Evolutionary conservation across 805 yeast species (phyloP), one percentile per base, ranked within the genome.

Genomic region (Tetrapisispora fleetii): DNA sequence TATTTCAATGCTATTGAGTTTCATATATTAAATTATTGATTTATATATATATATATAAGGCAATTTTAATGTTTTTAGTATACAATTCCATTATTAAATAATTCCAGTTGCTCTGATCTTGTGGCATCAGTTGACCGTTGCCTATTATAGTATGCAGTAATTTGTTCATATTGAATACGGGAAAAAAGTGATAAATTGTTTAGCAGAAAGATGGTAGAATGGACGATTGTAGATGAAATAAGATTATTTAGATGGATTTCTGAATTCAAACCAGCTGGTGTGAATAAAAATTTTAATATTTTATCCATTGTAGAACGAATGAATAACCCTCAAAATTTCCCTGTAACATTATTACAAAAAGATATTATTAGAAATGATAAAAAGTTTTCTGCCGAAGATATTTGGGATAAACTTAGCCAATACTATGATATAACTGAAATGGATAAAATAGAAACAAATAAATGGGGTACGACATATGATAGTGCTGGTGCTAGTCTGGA

Each of bases 191-290:
- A 27, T 13, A 4, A 21, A 6, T 38, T 5, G 5, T 10, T 27
- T 24, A n/a, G 40, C 8, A 3, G 8, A 24, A 42, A 33, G 33
- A 38, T 45, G 47, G 53, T 55, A 16, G 60, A 62, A 47, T 85
- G 93, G 91, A 67, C 71, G 16, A 58, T 72, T 2, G 80, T 77
- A 40, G 83, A 81, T 50, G 90, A 85, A 58, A 77, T 79, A 33
- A 70, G 72, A 51, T 71, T 85, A 24, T 76, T 83, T 55, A 68
- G 77, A 48, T 76, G 85, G 45, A 71, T 82, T 1, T 78, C 87
- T 54, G 80, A 76, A 56, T 73, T 71, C 66, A 81, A 80, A 60
- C 93, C 93, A 0, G 81, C 80, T 0, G 95, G 95, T 1, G 58
- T 61, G 32, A 58, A 69, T 47, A 74, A 71, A 47, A 71, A 74